Evolutionary conservation across 2,329 filamentous ascomycete genomes (phyloP), one percentile per base, ranked within the genome.

Genomic region (Fusarium sororula): DNA sequence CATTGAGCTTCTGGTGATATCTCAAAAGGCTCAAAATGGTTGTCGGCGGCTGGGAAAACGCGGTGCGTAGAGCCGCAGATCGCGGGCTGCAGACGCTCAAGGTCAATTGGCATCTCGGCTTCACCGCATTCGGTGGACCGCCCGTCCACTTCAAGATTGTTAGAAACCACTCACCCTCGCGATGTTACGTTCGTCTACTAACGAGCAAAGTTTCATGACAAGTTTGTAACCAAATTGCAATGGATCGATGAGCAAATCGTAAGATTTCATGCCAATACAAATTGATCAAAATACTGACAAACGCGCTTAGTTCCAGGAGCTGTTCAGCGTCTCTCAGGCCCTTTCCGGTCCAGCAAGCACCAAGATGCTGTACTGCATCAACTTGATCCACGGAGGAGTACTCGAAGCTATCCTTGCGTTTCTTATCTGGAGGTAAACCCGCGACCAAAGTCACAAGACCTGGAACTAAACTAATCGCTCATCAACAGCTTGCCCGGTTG

Each of bases 171-270:
- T 9, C 35, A 18, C 17, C 15, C 3, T 37, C 35, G 35, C 35
- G 8, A 18, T 37, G 2, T 18, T 37, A 18, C 17, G 15, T 18
- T 0, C 35, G 1, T 37, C 2, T 4, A 37, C 35, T 37, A 18
- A 37, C 35, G 35, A 18, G 17, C 3, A 4, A 15, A 75, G 74
- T 75, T 76, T 2, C 70, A 75, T n/a, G 74, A 76, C 10, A 76
- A 88, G 48, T 94, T 92, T 75, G 90, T 93, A 0, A 84, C 86
- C 2, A 87, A 88, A 51, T 80, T 87, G 44, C 80, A 84, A 77
- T 94, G 92, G 92, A 86, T 94, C 32, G 90, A 93, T 79, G 91
- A 94, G 61, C 90, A 92, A 75, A 87, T 90, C 65, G 90, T 91
- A 26, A 26, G 5, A 26, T 26, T 26, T 26, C 24, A 26, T 26